Conservation (phyloP, 495 filamentous ascomycete genomes). For the Penicillium ochrochloron region DNA sequence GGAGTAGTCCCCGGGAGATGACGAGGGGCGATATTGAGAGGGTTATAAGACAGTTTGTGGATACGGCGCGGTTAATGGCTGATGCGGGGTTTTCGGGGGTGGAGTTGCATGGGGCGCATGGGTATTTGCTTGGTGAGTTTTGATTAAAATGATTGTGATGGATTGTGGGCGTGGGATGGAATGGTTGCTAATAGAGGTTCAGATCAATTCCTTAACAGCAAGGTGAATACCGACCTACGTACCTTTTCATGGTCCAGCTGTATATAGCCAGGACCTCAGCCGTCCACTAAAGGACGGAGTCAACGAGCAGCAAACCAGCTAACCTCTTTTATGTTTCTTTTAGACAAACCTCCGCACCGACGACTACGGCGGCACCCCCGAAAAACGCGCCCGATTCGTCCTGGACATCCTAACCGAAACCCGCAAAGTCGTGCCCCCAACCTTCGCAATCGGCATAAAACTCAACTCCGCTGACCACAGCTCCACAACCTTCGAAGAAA, state of each 20-base stretch:
- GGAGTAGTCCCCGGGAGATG: slow-evolving; percentile 54
- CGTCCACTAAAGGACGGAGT: no score
- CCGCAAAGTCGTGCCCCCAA: slow-evolving; percentile 48
- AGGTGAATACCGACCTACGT: slow-evolving; percentile 31
- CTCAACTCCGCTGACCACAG: slow-evolving; percentile 64
- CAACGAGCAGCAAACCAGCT: slow-evolving; percentile 6
- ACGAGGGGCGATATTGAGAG: slow-evolving; percentile 52
- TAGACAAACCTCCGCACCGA: slow-evolving; percentile 53
- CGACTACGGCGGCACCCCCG: slow-evolving; percentile 52
- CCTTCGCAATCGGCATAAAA: slow-evolving; percentile 64
- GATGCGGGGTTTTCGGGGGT: slow-evolving; percentile 59
- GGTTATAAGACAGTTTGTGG: slow-evolving; percentile 52
- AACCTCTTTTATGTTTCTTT: not conserved
- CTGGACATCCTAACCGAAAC: slow-evolving; percentile 50
- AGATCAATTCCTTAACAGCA: slow-evolving; percentile 50
- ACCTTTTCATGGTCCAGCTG: not conserved
- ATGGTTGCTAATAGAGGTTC: slow-evolving; percentile 13
- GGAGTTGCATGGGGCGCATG: slow-evolving; percentile 63
- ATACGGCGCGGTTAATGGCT: slow-evolving; percentile 51
- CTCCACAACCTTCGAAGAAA: slow-evolving; percentile 49
- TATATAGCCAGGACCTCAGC: no score
- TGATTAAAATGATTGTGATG: not conserved
- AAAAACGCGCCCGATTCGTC: slow-evolving; percentile 51
- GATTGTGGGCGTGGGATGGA: no score
- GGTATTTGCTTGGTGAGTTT: slow-evolving; percentile 57